phyloP scores from a whole-genome alignment of 352 stramenopile species.

The Sclerospora graminicola region DNA sequence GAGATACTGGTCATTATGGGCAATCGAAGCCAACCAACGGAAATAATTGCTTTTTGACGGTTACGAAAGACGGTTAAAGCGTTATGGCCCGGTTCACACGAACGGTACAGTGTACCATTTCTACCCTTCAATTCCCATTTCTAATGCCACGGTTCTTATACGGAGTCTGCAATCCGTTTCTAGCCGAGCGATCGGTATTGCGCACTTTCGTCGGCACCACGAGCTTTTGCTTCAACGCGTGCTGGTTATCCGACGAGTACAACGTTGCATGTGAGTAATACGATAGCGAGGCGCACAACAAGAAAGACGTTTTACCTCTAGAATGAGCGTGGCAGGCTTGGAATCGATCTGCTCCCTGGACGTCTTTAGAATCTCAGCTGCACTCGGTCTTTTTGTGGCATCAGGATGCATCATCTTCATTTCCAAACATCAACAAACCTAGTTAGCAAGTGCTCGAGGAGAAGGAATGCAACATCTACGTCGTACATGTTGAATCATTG shows the following conservation, averaged over 20 bases:
- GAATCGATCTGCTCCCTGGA: conserved; percentile 10
- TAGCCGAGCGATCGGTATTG: conserved; percentile 18
- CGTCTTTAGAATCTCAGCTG: conserved; percentile 24
- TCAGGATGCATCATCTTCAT: conserved; percentile 57
- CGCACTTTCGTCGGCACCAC: conserved; percentile 13
- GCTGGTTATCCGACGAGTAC: conserved; percentile 1
- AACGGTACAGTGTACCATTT: conserved; percentile 1
- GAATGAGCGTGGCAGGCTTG: conserved; percentile 11
- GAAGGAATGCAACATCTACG: neutral
- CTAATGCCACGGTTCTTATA: conserved; percentile 7
- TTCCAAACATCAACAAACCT: neutral
- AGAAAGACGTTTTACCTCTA: conserved; percentile 15
- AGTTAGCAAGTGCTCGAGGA: neutral
- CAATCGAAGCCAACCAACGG: neutral
- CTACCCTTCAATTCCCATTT: conserved; percentile 20
- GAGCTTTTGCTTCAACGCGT: conserved; percentile 21
- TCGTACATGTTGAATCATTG: conserved; percentile 36
- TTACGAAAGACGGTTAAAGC: conserved; percentile 12
- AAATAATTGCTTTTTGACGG: conserved; percentile 5
- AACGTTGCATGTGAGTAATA: neutral
- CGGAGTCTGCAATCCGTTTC: conserved; percentile 18
- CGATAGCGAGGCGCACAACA: neutral
- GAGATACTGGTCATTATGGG: conserved; percentile 63
- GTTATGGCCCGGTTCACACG: neutral
- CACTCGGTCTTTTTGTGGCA: conserved; percentile 29